A percentile compares a stretch with the other conserved stretches of the same genome.
phyloP scores from a whole-genome alignment of 768 basidiomycete species.

The Leccinum imitatum region DNA sequence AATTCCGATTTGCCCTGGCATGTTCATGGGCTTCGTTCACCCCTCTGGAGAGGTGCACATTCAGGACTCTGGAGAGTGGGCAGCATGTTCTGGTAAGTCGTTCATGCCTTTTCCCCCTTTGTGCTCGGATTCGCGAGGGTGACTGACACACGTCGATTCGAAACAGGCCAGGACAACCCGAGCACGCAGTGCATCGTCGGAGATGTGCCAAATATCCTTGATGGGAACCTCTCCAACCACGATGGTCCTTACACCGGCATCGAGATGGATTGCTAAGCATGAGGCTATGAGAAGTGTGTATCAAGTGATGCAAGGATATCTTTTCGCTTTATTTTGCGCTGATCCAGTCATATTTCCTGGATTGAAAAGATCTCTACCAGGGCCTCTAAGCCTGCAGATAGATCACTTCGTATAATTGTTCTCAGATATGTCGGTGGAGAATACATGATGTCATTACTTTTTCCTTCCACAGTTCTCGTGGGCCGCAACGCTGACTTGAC shows the following conservation, averaged over 20 bases:
- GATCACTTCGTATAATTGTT: too few relatives aligned
- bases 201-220: conserved; percentile 36
- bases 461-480: too few relatives aligned
- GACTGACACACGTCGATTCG: not conserved
- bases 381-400: too few relatives aligned
- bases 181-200: conserved; percentile 33
- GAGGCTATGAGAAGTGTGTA: not conserved
- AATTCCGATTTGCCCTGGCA: conserved; percentile 36
- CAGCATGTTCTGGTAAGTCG: conserved; percentile 48
- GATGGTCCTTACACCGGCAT: conserved; percentile 38
- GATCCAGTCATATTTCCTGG: too few relatives aligned
- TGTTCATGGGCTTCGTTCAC: conserved; percentile 41
- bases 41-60: conserved; percentile 45
- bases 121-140: not conserved
- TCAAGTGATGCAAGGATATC: too few relatives aligned
- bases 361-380: too few relatives aligned
- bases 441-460: too few relatives aligned
- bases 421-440: too few relatives aligned
- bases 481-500: too few relatives aligned
- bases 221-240: conserved; percentile 44
- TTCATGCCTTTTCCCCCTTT: conserved; percentile 8
- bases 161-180: conserved; percentile 54
- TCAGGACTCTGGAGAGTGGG: conserved; percentile 48
- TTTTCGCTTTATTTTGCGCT: too few relatives aligned
- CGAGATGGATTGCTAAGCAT: conserved; percentile 26